Evolutionary conservation across 768 basidiomycete genomes (phyloP).

Genomic region (Leucosporidium yakuticum): DNA sequence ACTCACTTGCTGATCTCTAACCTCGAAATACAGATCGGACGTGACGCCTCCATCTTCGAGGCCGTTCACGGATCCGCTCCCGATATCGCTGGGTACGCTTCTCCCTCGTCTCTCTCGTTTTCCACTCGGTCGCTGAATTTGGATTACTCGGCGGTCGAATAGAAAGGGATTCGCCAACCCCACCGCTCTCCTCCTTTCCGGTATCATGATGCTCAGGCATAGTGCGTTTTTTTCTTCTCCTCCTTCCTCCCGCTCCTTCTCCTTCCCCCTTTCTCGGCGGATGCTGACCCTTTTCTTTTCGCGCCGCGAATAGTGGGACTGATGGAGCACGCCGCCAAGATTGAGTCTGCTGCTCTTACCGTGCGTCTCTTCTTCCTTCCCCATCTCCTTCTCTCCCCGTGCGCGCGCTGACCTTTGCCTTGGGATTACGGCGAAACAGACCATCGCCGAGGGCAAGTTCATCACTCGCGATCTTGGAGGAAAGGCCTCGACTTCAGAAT

Average conservation of each 20-base stretch:
- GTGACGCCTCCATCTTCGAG: slow-evolving; percentile 99
- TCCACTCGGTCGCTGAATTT: slow-evolving; percentile 73
- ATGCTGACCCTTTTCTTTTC: too few relatives aligned
- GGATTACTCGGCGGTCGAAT: background rate
- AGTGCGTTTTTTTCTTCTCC: slow-evolving; percentile 40
- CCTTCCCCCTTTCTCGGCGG: background rate
- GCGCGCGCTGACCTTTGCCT: background rate
- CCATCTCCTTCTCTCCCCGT: slow-evolving; percentile 4
- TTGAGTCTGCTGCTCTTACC: slow-evolving; percentile 81
- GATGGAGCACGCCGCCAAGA: slow-evolving; percentile 71
- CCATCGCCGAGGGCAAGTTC: slow-evolving; percentile 89
- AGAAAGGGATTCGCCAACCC: slow-evolving; percentile 92
- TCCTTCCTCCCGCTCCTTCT: background rate
- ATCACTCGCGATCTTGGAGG: slow-evolving; percentile 97
- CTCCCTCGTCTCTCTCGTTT: slow-evolving; percentile 45
- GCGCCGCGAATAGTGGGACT: slow-evolving; percentile 65
- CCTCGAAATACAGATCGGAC: slow-evolving; percentile 29
- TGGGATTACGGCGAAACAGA: slow-evolving; percentile 50
- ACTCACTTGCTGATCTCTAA: slow-evolving; percentile 9
- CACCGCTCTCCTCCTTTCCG: slow-evolving; percentile 92
- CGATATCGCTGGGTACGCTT: slow-evolving; percentile 79
- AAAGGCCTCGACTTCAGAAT: slow-evolving; percentile 64
- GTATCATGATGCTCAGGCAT: slow-evolving; percentile 98
- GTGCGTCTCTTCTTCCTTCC: slow-evolving; percentile 50
- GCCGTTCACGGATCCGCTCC: slow-evolving; percentile 99